These are phyloP conservation scores for Talaromyces marneffei DNA, from an alignment of 2,329 filamentous ascomycete species.

Conservation along the genomic window DNA sequence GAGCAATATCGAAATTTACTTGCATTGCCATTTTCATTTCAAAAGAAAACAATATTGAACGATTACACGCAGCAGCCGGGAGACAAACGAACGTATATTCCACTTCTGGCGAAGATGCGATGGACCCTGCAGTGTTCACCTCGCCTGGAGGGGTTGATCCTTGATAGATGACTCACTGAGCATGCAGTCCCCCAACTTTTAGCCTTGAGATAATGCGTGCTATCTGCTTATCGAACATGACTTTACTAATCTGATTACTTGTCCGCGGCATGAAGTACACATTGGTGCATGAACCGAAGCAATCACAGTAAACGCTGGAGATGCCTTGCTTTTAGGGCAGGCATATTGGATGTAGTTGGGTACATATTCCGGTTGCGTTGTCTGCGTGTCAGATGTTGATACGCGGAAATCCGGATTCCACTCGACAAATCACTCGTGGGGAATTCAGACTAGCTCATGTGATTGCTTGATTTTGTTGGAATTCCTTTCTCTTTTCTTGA, in stretches of 20 bases:
- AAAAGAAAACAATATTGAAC: not conserved
- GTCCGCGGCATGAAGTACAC: not conserved
- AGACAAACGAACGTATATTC: not conserved
- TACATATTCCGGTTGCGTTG: not conserved
- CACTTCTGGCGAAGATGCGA: not conserved
- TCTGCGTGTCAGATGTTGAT: constrained; percentile 10
- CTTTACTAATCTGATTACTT: not conserved
- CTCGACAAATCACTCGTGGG: not conserved
- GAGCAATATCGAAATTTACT: not conserved
- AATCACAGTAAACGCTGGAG: not conserved
- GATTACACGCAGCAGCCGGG: not conserved
- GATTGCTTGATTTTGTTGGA: not conserved
- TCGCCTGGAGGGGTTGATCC: not conserved
- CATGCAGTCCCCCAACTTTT: not conserved
- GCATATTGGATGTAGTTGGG: not conserved
- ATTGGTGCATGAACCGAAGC: not conserved
- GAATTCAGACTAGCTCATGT: not conserved
- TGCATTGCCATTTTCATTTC: not conserved
- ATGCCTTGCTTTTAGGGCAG: constrained; percentile 7
- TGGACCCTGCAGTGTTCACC: too few relatives aligned
- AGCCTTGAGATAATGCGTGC: not conserved
- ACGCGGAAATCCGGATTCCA: not conserved
- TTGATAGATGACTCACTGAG: not conserved
- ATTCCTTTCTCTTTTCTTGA: not conserved
- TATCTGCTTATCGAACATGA: not conserved